These are phyloP conservation scores for Dipteronia dyeriana DNA, from an alignment of 345 rosid genomes.

Conservation along the genomic window DNA sequence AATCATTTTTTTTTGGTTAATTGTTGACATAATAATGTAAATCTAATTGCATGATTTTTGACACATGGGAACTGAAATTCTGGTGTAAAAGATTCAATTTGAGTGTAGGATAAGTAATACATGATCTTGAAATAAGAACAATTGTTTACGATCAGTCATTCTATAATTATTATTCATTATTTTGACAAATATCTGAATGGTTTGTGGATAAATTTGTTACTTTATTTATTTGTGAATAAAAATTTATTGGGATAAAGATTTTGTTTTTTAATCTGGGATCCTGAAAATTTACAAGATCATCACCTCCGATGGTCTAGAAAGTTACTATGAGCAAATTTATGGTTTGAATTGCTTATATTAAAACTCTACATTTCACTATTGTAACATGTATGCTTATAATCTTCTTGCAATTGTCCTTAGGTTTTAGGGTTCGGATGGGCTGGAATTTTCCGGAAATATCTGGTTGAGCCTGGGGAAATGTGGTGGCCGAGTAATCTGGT, in stretches of 20 bases:
- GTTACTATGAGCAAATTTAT: background rate
- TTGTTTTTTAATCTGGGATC: background rate
- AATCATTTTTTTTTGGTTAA: too few species aligned
- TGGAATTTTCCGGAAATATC: conserved; percentile 64
- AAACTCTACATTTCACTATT: too few species aligned
- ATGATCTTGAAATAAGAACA: background rate
- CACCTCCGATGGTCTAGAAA: too few species aligned
- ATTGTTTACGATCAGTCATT: background rate
- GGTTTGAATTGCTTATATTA: background rate
- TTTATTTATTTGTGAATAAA: too few species aligned
- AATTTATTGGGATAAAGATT: too few species aligned
- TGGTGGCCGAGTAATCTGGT: conserved; percentile 88
- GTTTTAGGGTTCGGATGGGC: conserved; percentile 90
- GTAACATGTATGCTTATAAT: background rate
- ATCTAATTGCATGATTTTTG: background rate
- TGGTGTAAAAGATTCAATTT: background rate
- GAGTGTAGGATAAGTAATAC: background rate
- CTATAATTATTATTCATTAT: too few species aligned
- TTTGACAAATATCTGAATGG: background rate
- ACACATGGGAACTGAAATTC: background rate
- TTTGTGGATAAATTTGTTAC: background rate
- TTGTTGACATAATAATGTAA: too few species aligned
- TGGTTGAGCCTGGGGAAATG: conserved; percentile 87
- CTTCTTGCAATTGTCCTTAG: conserved; percentile 24
- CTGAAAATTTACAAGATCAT: too few species aligned